These are phyloP conservation scores for Quercus dentata DNA, from an alignment of 306 rosid genomes.

Conservation along the genomic window DNA sequence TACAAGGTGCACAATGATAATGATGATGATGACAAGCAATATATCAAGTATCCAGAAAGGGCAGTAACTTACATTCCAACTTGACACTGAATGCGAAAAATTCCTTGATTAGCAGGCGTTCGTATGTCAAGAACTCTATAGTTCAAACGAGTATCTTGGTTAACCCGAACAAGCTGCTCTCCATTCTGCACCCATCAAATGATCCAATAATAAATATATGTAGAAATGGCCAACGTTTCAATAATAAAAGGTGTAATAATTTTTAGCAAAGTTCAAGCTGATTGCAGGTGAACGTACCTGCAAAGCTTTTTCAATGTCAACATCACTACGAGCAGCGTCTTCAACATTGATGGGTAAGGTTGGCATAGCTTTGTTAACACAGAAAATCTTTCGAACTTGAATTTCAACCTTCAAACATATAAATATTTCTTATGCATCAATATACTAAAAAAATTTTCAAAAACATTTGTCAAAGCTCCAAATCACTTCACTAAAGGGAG, in stretches of 20 bases:
- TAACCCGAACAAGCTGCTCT: constrained; percentile 75
- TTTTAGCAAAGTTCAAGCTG: neutral
- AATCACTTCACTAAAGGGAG: neutral
- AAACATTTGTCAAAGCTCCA: neutral
- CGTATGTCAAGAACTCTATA: constrained; percentile 68
- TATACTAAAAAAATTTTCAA: neutral
- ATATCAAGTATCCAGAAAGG: neutral
- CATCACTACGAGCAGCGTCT: constrained; percentile 89
- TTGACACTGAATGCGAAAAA: constrained; percentile 64
- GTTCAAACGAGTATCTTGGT: constrained; percentile 88
- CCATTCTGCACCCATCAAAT: constrained; percentile 56
- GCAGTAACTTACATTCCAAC: constrained; percentile 48
- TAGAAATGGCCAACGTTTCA: neutral
- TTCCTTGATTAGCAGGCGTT: constrained; percentile 82
- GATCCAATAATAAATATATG: constrained; percentile 18
- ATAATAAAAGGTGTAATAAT: neutral
- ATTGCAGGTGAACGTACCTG: constrained; percentile 33
- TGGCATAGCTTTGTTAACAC: constrained; percentile 66
- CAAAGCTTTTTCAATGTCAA: constrained; percentile 68
- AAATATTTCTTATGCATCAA: neutral
- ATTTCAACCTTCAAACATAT: constrained; percentile 66
- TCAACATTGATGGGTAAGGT: constrained; percentile 72
- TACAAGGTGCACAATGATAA: neutral
- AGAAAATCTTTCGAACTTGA: constrained; percentile 71
- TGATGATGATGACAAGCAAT: neutral